Evolutionary conservation across 192 early-diverging fungal genomes (phyloP).

Genomic region (Backusella westeae): DNA sequence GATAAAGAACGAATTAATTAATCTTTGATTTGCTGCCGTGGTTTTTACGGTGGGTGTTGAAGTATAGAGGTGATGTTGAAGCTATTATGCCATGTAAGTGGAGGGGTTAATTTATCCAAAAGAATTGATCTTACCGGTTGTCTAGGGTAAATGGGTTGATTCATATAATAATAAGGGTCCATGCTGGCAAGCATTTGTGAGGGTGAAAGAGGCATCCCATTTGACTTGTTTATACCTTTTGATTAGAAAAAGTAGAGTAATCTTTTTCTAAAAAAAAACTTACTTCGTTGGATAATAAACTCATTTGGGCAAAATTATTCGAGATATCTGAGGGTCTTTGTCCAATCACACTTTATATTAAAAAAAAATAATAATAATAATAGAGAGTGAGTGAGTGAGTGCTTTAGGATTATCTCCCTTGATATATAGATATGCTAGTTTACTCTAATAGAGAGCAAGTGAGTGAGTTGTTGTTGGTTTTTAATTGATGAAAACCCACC

Average conservation of each 20-base stretch:
- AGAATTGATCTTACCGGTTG: constrained; percentile 29
- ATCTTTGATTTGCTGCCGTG: constrained; percentile 68
- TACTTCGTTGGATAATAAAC: constrained; percentile 18
- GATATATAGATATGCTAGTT: not conserved
- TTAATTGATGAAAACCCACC: not conserved
- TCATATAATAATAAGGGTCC: constrained; percentile 37
- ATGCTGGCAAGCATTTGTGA: constrained; percentile 19
- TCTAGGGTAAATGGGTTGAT: constrained; percentile 23
- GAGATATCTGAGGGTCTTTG: not conserved
- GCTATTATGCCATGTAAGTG: constrained; percentile 10
- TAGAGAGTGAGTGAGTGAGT: not conserved
- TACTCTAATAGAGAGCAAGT: not conserved
- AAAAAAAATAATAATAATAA: not conserved
- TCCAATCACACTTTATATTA: not conserved
- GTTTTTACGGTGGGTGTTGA: constrained; percentile 68
- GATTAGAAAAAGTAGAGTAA: not conserved
- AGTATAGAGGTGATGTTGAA: constrained; percentile 81
- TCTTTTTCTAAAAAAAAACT: not conserved
- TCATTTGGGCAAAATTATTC: constrained; percentile 16
- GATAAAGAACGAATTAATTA: constrained; percentile 82
- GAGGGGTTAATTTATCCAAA: not conserved
- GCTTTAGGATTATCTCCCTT: not conserved
- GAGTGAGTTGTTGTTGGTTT: not conserved
- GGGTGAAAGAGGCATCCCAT: constrained; percentile 11
- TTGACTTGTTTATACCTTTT: not conserved